Percentiles rank a stretch among this genome's conserved stretches.
Evolutionary conservation across 148 eudicot species (phyloP).

Genomic region (Linanthus parryae): DNA sequence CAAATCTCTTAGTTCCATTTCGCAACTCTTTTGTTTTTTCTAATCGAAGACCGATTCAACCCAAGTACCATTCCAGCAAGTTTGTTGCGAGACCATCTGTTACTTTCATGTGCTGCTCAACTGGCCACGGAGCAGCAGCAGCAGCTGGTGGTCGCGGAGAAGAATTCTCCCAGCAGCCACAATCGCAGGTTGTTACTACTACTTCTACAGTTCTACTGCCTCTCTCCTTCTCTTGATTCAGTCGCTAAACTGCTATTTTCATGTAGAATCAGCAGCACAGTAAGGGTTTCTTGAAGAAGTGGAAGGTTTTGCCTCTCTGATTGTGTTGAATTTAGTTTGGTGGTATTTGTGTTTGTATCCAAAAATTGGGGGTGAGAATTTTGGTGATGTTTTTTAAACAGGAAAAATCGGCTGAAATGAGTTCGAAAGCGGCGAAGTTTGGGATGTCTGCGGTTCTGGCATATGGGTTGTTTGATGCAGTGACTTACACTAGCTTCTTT

Average conservation of each 20-base stretch:
- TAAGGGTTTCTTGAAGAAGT: conserved; percentile 36
- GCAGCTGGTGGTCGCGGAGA: not conserved
- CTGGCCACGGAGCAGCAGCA: conserved; percentile 3
- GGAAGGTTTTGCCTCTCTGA: conserved; percentile 30
- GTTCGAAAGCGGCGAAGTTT: conserved; percentile 41
- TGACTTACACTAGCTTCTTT: conserved; percentile 56
- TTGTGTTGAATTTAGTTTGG: not conserved
- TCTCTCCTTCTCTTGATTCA: not conserved
- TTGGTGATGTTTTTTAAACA: not conserved
- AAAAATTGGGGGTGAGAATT: no score
- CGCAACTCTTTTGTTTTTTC: no score
- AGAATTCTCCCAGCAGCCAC: not conserved
- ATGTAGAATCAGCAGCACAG: not conserved
- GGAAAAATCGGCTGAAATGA: conserved; percentile 52
- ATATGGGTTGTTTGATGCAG: conserved; percentile 48
- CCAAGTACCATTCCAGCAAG: no score
- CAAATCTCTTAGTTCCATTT: no score
- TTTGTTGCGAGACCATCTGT: no score
- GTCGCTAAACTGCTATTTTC: not conserved
- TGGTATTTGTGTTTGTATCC: not conserved
- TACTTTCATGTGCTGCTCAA: not conserved
- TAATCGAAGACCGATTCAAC: no score
- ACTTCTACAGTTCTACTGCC: not conserved
- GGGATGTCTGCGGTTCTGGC: conserved; percentile 47
- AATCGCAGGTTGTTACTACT: not conserved